phyloP scores from a whole-genome alignment of 257 asterid genomes.

The Parsonsia alboflavescens region DNA sequence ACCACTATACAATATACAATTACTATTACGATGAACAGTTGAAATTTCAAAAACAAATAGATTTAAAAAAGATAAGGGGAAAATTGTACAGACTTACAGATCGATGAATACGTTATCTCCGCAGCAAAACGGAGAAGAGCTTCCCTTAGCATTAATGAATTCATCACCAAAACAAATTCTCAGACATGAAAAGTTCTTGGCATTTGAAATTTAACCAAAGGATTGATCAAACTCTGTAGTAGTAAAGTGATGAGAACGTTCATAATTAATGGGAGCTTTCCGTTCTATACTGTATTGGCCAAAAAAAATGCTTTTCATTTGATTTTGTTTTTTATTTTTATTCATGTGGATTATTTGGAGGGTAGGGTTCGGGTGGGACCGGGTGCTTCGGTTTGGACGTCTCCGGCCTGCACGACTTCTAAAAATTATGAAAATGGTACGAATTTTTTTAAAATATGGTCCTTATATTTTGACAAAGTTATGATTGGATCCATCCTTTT shows the following conservation, averaged over 20 bases:
- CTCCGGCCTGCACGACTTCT: background rate
- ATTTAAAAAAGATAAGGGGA: background rate
- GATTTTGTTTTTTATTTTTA: background rate
- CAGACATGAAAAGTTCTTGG: background rate
- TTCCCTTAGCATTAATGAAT: conserved; percentile 7
- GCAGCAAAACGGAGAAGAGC: conserved; percentile 7
- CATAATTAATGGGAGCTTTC: background rate
- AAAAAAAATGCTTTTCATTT: background rate
- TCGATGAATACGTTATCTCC: conserved; percentile 15
- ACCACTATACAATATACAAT: background rate
- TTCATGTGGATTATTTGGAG: background rate
- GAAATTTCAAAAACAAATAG: background rate
- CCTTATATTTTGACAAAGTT: too few species aligned
- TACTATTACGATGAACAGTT: background rate
- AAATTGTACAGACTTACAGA: conserved; percentile 12
- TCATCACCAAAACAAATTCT: conserved; percentile 8
- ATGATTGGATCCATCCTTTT: too few species aligned
- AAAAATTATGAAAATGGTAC: too few species aligned
- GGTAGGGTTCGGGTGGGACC: background rate
- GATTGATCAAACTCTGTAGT: background rate
- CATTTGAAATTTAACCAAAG: background rate
- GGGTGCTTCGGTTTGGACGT: background rate
- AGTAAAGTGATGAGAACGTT: background rate
- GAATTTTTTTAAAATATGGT: too few species aligned
- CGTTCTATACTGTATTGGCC: background rate